phyloP scores from a whole-genome alignment of 176 grass and related monocot species.

The Puya raimondii region DNA sequence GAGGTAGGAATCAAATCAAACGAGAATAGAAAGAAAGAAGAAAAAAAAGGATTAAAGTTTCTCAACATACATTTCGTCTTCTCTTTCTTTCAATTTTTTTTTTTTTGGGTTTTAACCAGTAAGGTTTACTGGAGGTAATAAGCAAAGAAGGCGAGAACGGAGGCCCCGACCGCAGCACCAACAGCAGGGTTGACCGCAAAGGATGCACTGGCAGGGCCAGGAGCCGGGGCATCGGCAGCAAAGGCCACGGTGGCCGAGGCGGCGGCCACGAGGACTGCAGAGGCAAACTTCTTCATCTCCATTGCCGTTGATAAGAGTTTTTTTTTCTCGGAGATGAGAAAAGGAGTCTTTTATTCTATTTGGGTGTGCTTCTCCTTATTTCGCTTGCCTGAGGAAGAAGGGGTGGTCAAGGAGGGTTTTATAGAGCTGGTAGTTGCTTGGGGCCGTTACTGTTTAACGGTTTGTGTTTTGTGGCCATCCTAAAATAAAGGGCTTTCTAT shows the following conservation, averaged over 20 bases:
- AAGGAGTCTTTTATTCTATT: conserved; percentile 4
- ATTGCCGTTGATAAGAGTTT: neutral
- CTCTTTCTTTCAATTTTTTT: neutral
- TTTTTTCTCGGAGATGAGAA: conserved; percentile 19
- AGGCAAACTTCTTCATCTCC: conserved; percentile 41
- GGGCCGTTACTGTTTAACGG: neutral
- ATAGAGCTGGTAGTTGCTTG: neutral
- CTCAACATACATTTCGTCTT: neutral
- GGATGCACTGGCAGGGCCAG: neutral
- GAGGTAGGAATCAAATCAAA: neutral
- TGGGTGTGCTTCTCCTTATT: conserved; percentile 10
- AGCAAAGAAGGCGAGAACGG: neutral
- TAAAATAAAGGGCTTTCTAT: no score
- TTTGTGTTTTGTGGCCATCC: neutral
- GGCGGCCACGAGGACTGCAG: conserved; percentile 21
- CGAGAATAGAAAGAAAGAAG: neutral
- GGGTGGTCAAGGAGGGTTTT: neutral
- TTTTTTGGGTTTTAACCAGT: neutral
- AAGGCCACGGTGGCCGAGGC: conserved; percentile 19
- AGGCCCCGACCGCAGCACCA: neutral
- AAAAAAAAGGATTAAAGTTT: neutral
- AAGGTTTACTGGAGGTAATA: neutral
- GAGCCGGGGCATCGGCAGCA: neutral
- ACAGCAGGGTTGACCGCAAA: neutral
- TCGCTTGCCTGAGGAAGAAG: conserved; percentile 12